Conservation (phyloP, 23 red algal species). For the Gracilaria gracilis region DNA sequence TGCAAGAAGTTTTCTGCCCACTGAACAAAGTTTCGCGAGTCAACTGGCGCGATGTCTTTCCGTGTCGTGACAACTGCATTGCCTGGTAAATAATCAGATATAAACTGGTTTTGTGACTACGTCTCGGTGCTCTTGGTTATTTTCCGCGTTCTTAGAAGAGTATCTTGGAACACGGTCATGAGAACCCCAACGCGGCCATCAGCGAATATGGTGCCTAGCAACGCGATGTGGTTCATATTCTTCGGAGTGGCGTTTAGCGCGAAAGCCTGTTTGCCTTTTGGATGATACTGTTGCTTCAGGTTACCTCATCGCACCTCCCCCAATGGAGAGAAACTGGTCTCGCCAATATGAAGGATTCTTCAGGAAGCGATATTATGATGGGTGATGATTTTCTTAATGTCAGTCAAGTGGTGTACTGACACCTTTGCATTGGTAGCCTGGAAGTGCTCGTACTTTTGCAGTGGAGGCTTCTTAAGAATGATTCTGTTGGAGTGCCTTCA, state of each 20-base stretch:
- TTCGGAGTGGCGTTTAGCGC: background rate
- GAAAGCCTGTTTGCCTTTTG: background rate
- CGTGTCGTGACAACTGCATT: constrained; percentile 6
- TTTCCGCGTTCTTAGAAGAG: background rate
- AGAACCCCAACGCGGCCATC: background rate
- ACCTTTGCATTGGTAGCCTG: constrained; percentile 15
- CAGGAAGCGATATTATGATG: background rate
- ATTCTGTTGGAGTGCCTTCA: background rate
- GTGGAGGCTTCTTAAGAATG: background rate
- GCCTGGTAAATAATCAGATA: background rate
- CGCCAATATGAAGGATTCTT: background rate
- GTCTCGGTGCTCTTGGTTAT: background rate
- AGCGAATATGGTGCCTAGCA: background rate
- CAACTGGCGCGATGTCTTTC: constrained; percentile 24
- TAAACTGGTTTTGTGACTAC: background rate
- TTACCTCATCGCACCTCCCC: background rate
- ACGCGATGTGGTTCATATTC: constrained; percentile 13
- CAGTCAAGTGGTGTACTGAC: background rate
- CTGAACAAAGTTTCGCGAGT: background rate
- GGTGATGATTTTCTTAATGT: background rate
- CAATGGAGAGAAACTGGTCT: background rate
- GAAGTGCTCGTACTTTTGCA: constrained; percentile 12
- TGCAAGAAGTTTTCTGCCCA: constrained; percentile 32
- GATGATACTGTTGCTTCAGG: background rate
- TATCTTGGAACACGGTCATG: background rate